Evolutionary conservation across 495 filamentous ascomycete species (phyloP).

Genomic region (Hypoxylon subgilvum): DNA sequence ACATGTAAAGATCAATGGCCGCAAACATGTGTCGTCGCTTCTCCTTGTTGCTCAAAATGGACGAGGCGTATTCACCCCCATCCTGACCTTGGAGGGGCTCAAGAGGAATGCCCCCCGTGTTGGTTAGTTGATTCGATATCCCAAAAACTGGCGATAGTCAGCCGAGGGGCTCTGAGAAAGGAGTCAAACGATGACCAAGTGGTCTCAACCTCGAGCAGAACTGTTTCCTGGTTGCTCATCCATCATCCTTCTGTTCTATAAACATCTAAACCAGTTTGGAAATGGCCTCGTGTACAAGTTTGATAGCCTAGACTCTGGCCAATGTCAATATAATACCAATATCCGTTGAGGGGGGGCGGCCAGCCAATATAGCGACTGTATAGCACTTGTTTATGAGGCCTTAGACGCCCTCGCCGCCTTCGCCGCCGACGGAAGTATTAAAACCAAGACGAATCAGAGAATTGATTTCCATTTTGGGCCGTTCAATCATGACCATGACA

Average conservation of each 20-base stretch:
- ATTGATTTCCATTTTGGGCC: conserved; percentile 4
- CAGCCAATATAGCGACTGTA: neutral
- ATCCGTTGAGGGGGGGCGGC: conserved; percentile 11
- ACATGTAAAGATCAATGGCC: too few relatives aligned
- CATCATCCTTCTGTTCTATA: conserved; percentile 34
- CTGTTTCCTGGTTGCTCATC: conserved; percentile 13
- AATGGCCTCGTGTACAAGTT: conserved; percentile 5
- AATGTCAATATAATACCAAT: conserved; percentile 5
- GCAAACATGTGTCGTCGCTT: conserved; percentile 2
- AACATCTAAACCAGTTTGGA: conserved; percentile 22
- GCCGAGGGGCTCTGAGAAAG: conserved; percentile 10
- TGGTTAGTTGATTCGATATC: too few relatives aligned
- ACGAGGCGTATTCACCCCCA: neutral
- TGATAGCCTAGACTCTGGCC: neutral
- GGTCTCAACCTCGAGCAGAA: conserved; percentile 9
- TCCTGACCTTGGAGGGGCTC: neutral
- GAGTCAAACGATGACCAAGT: conserved; percentile 15
- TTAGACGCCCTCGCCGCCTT: conserved; percentile 14
- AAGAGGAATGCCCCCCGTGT: neutral
- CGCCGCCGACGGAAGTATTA: too few relatives aligned
- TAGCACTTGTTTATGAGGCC: conserved; percentile 17
- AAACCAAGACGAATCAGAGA: conserved; percentile 16
- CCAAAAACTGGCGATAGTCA: conserved; percentile 15
- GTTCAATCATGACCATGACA: conserved; percentile 15
- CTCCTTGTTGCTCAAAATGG: neutral